Evolutionary conservation across 1,139 yeast species (phyloP).

Genomic region (Pneumocystis jirovecii): DNA sequence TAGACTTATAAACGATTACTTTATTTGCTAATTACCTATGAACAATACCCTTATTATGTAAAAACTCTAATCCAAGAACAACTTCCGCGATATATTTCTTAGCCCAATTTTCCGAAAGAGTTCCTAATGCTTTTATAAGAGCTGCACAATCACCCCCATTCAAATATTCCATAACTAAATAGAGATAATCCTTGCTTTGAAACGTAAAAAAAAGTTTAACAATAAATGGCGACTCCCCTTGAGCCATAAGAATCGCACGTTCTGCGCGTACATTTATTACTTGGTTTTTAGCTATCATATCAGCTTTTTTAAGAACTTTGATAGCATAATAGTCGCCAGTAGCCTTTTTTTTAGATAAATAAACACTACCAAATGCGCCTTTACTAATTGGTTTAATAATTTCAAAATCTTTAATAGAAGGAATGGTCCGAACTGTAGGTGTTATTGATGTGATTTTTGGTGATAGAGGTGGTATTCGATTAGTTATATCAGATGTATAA

Average conservation of each 20-base stretch:
- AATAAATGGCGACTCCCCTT: conserved; percentile 83
- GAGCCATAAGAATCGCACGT: conserved; percentile 94
- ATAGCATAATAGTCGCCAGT: conserved; percentile 96
- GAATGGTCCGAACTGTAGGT: conserved; percentile 34
- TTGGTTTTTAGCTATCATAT: conserved; percentile 94
- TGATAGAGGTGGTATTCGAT: conserved; percentile 43
- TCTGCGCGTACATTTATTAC: conserved; percentile 88
- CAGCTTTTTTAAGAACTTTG: conserved; percentile 82
- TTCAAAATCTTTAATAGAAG: conserved; percentile 78
- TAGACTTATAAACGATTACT: background rate
- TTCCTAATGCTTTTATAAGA: conserved; percentile 60
- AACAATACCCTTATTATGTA: conserved; percentile 76
- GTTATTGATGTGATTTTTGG: conserved; percentile 58
- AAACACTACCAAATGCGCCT: conserved; percentile 96
- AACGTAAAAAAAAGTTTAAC: conserved; percentile 81
- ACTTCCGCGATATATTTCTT: conserved; percentile 78
- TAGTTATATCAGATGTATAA: conserved; percentile 9
- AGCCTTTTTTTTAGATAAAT: conserved; percentile 59
- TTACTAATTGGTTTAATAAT: conserved; percentile 84
- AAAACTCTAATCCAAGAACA: conserved; percentile 74
- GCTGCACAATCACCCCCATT: conserved; percentile 96
- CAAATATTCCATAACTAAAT: conserved; percentile 88
- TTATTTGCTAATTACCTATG: conserved; percentile 38
- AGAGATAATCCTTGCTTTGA: conserved; percentile 74
- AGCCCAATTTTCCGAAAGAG: conserved; percentile 73